Evolutionary conservation across 129 eudicot genomes (phyloP).

Genomic region (Flaveria ramosissima): DNA sequence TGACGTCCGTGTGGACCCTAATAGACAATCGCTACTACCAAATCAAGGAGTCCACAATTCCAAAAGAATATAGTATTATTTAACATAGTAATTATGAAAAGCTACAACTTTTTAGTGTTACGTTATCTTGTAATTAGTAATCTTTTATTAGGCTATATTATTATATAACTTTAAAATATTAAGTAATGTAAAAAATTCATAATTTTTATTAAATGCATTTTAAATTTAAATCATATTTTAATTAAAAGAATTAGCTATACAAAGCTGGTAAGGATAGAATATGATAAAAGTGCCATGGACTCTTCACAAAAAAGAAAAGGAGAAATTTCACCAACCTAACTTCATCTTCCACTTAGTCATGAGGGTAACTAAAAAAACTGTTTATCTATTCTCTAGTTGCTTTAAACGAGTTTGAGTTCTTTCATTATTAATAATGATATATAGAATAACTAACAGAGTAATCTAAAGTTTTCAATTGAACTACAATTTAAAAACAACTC

Average conservation of each 20-base stretch:
- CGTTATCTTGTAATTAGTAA: neutral
- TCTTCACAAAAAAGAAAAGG: neutral
- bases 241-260: neutral
- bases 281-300: neutral
- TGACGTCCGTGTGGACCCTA: conserved; percentile 28
- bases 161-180: neutral
- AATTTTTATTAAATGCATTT: too few species aligned
- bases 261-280: neutral
- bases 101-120: neutral
- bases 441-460: too few species aligned
- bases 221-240: neutral
- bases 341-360: conserved; percentile 1
- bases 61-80: neutral
- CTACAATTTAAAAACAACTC: too few species aligned
- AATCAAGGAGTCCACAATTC: neutral
- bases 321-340: conserved; percentile 21
- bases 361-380: too few species aligned
- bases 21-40: conserved; percentile 8
- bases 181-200: neutral
- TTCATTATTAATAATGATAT: too few species aligned
- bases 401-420: too few species aligned
- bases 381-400: too few species aligned
- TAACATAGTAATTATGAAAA: neutral
- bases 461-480: too few species aligned
- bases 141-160: neutral